phyloP scores from a whole-genome alignment of 495 filamentous ascomycete genomes.

The Penicillium coffeae region DNA sequence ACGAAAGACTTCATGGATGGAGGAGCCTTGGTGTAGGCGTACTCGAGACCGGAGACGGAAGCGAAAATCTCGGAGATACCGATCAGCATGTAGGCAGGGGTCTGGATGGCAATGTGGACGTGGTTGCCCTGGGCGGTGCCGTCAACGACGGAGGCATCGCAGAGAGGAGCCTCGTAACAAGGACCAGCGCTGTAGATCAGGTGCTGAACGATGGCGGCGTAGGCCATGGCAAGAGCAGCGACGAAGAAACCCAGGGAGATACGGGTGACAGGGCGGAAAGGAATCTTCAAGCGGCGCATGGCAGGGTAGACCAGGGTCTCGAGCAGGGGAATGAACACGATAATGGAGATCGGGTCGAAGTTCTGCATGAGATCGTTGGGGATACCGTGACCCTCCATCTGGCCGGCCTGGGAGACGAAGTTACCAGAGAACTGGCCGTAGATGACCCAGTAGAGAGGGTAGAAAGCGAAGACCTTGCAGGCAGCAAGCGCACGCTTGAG shows the following conservation, averaged over 20 bases:
- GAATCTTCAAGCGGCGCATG: slow-evolving; percentile 59
- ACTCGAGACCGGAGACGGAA: slow-evolving; percentile 65
- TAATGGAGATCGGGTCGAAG: slow-evolving; percentile 71
- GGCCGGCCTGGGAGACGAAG: slow-evolving; percentile 54
- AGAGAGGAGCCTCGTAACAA: slow-evolving; percentile 41
- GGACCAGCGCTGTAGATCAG: slow-evolving; percentile 62
- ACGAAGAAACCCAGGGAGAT: slow-evolving; percentile 70
- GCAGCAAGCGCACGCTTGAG: slow-evolving; percentile 56
- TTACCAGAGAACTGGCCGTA: slow-evolving; percentile 58
- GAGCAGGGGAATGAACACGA: slow-evolving; percentile 66
- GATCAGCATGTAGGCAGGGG: slow-evolving; percentile 65
- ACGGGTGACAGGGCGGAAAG: slow-evolving; percentile 68
- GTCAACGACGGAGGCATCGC: slow-evolving; percentile 28
- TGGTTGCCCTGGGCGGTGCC: slow-evolving; percentile 37
- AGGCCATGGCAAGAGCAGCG: slow-evolving; percentile 59
- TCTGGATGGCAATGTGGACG: slow-evolving; percentile 66
- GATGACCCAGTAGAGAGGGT: slow-evolving; percentile 58
- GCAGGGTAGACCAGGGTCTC: slow-evolving; percentile 65
- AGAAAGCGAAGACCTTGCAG: slow-evolving; percentile 59
- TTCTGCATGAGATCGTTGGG: slow-evolving; percentile 75
- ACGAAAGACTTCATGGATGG: slow-evolving; percentile 80
- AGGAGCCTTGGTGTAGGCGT: slow-evolving; percentile 82
- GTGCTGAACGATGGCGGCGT: slow-evolving; percentile 67
- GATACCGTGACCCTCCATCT: slow-evolving; percentile 53
- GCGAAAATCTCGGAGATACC: slow-evolving; percentile 73